Conservation (phyloP, 169 alveolate species). For the Amoebophrya sp. region DNA sequence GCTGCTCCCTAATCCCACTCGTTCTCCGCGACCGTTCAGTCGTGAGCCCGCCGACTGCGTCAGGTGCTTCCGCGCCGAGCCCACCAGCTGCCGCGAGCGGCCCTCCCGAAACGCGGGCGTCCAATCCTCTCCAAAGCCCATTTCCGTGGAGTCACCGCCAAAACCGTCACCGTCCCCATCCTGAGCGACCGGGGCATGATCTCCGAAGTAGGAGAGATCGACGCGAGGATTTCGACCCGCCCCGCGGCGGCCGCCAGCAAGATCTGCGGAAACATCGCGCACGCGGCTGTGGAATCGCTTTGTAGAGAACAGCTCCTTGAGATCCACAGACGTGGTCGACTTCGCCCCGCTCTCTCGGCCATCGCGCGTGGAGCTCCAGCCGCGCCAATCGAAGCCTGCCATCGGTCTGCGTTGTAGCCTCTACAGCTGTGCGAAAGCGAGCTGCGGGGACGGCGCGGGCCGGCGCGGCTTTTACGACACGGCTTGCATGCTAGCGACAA, state of each 20-base stretch:
- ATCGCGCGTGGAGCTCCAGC: background rate
- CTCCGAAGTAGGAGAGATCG: too few species aligned
- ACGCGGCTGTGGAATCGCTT: background rate
- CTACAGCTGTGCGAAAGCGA: too few species aligned
- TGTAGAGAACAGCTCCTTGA: background rate
- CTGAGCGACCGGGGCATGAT: too few species aligned
- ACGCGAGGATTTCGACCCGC: too few species aligned
- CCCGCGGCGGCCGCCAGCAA: too few species aligned
- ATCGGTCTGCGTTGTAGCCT: too few species aligned
- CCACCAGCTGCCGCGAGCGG: background rate
- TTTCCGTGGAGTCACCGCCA: too few species aligned
- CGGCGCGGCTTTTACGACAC: too few species aligned
- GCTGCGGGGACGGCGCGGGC: too few species aligned
- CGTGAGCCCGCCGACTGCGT: background rate
- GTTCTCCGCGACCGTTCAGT: background rate
- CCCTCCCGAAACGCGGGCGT: background rate
- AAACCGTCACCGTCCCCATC: too few species aligned
- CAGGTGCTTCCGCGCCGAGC: background rate
- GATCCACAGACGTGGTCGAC: background rate
- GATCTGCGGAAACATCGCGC: background rate
- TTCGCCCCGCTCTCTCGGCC: background rate
- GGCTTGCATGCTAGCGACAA: too few species aligned
- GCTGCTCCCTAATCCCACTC: background rate
- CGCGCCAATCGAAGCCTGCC: background rate
- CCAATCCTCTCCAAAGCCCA: too few species aligned